A percentile compares a stretch with the other conserved stretches of the same genome.
Evolutionary conservation across 495 filamentous ascomycete species (phyloP).

Genomic region (Tuber brumale): DNA sequence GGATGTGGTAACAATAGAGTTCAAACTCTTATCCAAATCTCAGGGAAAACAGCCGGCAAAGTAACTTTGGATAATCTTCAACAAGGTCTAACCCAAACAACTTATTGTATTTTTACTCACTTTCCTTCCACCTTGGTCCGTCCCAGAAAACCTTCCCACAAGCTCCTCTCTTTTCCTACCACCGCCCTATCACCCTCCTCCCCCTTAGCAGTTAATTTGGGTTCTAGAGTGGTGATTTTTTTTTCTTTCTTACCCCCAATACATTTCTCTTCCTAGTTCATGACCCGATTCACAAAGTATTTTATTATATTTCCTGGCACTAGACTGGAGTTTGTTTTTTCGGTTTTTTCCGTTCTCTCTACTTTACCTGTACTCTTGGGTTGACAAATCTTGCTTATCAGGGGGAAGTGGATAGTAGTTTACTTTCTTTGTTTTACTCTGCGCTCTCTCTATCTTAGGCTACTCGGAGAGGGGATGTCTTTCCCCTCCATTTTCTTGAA

Average conservation of each 20-base stretch:
- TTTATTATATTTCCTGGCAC: not conserved
- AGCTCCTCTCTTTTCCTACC: not conserved
- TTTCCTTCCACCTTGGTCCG: not conserved
- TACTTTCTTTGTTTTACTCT: not conserved
- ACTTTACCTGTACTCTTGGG: not conserved
- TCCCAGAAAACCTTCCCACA: not conserved
- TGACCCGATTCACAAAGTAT: not conserved
- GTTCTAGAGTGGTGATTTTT: not conserved
- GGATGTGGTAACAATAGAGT: constrained; percentile 39
- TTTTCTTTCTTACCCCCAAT: not conserved
- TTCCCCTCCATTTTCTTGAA: not conserved
- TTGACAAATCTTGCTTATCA: not conserved
- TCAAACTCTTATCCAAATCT: constrained; percentile 32
- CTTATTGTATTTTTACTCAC: not conserved
- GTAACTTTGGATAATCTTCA: not conserved
- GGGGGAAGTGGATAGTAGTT: not conserved
- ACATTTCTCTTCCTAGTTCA: not conserved
- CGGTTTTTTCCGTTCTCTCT: too few species aligned
- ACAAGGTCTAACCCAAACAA: not conserved
- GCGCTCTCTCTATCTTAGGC: not conserved
- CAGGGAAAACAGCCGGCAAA: constrained; percentile 25
- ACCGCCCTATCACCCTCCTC: not conserved
- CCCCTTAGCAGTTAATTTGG: not conserved
- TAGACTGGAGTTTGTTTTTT: not conserved
- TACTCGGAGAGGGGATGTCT: not conserved